Conservation (phyloP, 495 filamentous ascomycete genomes). For the Penicillium flavigenum region DNA sequence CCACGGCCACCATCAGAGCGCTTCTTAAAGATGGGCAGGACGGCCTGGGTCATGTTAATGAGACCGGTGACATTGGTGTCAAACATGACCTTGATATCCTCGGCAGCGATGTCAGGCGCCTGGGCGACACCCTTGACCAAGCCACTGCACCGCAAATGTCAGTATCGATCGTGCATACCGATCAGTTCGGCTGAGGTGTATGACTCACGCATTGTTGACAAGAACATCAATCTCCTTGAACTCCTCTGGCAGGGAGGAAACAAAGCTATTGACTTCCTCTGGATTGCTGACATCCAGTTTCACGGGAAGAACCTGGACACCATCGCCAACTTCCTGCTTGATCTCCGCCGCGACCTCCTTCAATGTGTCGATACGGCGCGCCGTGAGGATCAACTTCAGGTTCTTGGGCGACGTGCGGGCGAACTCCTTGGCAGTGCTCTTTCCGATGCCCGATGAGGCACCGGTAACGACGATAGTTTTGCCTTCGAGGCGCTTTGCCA, state of each 20-base stretch:
- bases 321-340: conserved; percentile 71
- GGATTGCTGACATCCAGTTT: conserved; percentile 85
- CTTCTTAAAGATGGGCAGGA: conserved; percentile 81
- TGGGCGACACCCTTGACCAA: conserved; percentile 85
- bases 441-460: conserved; percentile 90
- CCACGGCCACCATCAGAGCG: conserved; percentile 75
- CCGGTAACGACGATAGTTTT: conserved; percentile 94
- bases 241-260: conserved; percentile 71
- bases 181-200: not conserved
- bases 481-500: conserved; percentile 82
- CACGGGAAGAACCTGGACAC: conserved; percentile 77
- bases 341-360: conserved; percentile 77
- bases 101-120: conserved; percentile 76
- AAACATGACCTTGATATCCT: conserved; percentile 87
- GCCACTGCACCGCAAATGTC: conserved; percentile 52
- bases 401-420: conserved; percentile 78
- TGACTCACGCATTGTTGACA: conserved; percentile 92
- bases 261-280: conserved; percentile 72
- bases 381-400: conserved; percentile 84
- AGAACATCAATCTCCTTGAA: conserved; percentile 86
- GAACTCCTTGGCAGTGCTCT: conserved; percentile 84
- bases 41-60: conserved; percentile 95
- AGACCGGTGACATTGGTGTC: conserved; percentile 90
- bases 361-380: conserved; percentile 75
- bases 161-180: conserved; percentile 1